Evolutionary conservation across 164 flowering plant genomes (phyloP).

Genomic region (Vitis riparia): DNA sequence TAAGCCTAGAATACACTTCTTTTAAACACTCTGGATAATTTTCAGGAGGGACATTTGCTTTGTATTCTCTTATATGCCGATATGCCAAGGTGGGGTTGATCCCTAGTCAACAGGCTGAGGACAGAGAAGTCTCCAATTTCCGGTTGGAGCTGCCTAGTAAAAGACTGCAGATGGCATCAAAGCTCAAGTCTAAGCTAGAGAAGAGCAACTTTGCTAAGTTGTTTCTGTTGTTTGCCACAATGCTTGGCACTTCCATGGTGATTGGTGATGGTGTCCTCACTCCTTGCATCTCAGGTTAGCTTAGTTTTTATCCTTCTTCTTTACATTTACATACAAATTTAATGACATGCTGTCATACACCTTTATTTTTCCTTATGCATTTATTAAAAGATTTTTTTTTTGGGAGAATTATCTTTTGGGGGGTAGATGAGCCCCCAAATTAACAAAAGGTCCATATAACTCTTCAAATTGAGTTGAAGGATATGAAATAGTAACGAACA

Average conservation of each 20-base stretch:
- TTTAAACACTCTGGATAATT: not conserved
- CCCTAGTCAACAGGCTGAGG: conserved; percentile 53
- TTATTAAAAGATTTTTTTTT: no score
- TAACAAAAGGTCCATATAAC: no score
- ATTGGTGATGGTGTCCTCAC: conserved; percentile 58
- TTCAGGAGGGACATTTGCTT: conserved; percentile 64
- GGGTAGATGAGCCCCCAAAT: no score
- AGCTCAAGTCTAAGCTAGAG: conserved; percentile 35
- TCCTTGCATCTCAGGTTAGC: conserved; percentile 51
- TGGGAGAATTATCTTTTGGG: no score
- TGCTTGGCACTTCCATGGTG: conserved; percentile 61
- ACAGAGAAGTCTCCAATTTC: conserved; percentile 47
- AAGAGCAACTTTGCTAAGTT: conserved; percentile 32
- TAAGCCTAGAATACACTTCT: not conserved
- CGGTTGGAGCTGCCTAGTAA: conserved; percentile 36
- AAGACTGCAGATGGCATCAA: conserved; percentile 25
- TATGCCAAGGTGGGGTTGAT: conserved; percentile 53
- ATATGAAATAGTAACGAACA: no score
- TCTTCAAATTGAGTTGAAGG: no score
- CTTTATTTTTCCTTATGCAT: no score
- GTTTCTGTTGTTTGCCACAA: conserved; percentile 38
- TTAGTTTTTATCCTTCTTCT: no score
- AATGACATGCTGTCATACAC: no score
- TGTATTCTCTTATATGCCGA: conserved; percentile 61
- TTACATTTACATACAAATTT: no score